Evolutionary conservation across 106 monocot genomes (phyloP).

Genomic region (Iris macrosiphon): DNA sequence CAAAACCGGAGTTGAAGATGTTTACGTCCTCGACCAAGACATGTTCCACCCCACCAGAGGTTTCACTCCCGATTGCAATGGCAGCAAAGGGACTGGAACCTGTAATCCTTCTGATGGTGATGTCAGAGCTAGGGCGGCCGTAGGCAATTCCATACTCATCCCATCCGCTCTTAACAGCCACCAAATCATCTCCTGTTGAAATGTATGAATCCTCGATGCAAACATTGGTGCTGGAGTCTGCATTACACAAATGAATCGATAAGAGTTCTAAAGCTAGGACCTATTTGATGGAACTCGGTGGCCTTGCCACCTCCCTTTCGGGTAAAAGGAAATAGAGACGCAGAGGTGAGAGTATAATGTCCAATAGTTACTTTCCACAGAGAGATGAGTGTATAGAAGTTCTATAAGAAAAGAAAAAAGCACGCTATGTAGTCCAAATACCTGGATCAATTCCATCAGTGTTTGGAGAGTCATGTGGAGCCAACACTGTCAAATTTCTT

Average conservation of each 20-base stretch:
- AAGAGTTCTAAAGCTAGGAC: too few relatives aligned
- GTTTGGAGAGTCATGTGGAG: constrained; percentile 21
- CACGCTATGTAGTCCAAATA: too few relatives aligned
- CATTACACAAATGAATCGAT: background rate
- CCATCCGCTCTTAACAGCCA: constrained; percentile 69
- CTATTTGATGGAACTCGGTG: background rate
- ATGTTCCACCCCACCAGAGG: constrained; percentile 51
- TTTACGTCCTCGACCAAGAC: constrained; percentile 39
- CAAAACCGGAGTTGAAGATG: constrained; percentile 41
- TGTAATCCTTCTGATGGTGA: constrained; percentile 41
- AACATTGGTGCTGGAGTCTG: constrained; percentile 61
- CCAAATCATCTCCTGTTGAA: constrained; percentile 52
- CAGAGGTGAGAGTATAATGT: too few relatives aligned
- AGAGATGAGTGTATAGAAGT: too few relatives aligned
- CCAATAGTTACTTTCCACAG: too few relatives aligned
- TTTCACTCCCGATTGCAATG: constrained; percentile 49
- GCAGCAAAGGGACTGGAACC: constrained; percentile 46
- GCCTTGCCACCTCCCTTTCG: background rate
- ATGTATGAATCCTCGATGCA: constrained; percentile 73
- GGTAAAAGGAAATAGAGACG: background rate
- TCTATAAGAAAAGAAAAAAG: too few relatives aligned
- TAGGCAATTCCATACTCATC: constrained; percentile 70
- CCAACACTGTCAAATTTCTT: constrained; percentile 4
- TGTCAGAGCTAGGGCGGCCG: constrained; percentile 36
- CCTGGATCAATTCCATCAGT: constrained; percentile 26